Conservation (phyloP, 2,329 filamentous ascomycete species). For the Talaromyces sp. region DNA sequence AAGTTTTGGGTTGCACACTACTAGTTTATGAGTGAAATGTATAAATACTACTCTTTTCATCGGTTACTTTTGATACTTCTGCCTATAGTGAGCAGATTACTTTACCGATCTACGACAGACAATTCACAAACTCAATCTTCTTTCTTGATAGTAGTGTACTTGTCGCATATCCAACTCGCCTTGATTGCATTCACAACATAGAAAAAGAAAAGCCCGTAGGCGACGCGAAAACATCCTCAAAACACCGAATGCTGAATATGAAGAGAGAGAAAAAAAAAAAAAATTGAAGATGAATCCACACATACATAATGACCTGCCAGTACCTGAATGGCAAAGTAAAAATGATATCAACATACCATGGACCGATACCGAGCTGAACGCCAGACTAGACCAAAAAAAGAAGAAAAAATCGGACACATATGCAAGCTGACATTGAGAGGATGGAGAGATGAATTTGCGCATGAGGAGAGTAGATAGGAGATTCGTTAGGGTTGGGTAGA, state of each 20-base stretch:
- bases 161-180: not conserved
- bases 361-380: not conserved
- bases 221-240: not conserved
- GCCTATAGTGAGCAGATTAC: not conserved
- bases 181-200: slow-evolving; percentile 10
- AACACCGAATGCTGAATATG: slow-evolving; percentile 16
- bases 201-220: not conserved
- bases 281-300: not conserved
- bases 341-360: slow-evolving; percentile 2
- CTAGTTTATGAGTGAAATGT: slow-evolving; percentile 3
- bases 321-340: slow-evolving; percentile 16
- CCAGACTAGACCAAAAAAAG: slow-evolving; percentile 2
- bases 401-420: not conserved
- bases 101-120: not conserved
- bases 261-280: not conserved
- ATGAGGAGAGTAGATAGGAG: not conserved
- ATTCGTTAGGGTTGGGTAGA: slow-evolving; percentile 5
- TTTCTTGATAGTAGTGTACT: not conserved
- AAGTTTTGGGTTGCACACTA: not conserved
- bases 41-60: not conserved
- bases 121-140: not conserved
- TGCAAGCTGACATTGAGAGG: not conserved
- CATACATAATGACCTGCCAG: slow-evolving; percentile 8
- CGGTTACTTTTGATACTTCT: not conserved
- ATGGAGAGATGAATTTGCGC: not conserved